A percentile compares a stretch with the other conserved stretches of the same genome.
Conservation (phyloP, 768 basidiomycete genomes). For the Lactarius sp. region DNA sequence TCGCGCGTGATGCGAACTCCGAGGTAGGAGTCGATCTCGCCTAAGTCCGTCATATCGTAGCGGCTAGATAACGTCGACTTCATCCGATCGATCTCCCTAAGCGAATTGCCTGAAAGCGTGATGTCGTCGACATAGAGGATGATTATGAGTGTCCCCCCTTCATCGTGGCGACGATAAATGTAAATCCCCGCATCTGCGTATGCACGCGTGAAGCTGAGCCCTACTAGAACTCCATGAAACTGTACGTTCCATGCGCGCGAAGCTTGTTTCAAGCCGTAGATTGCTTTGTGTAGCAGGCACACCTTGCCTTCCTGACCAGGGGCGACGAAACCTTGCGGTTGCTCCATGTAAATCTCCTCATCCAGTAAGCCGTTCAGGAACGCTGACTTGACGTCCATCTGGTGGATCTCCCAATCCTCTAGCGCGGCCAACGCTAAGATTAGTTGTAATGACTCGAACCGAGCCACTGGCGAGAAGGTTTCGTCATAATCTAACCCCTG, state of each 20-base stretch:
- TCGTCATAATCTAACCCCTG: slow-evolving; percentile 29
- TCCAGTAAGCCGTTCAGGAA: slow-evolving; percentile 32
- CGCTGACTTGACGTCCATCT: slow-evolving; percentile 3
- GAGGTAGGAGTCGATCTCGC: no score
- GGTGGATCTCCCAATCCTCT: no score
- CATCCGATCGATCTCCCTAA: no score
- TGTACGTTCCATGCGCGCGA: no score
- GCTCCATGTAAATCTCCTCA: slow-evolving; percentile 15
- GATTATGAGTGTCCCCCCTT: not conserved
- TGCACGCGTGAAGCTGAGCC: not conserved
- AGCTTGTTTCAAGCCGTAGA: not conserved
- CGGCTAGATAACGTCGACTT: no score
- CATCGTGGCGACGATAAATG: not conserved
- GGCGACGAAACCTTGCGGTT: slow-evolving; percentile 24
- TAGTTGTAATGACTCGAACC: not conserved
- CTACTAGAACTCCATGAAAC: no score
- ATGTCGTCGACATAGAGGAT: not conserved
- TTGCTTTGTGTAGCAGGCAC: not conserved
- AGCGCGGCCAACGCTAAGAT: slow-evolving; percentile 17
- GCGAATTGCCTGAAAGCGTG: no score
- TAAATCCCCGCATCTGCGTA: not conserved
- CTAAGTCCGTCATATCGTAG: no score
- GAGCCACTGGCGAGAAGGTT: not conserved
- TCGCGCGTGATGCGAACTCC: no score
- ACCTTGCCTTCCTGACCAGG: not conserved